phyloP scores from a whole-genome alignment of 495 filamentous ascomycete species.

The Penicillium fimorum region DNA sequence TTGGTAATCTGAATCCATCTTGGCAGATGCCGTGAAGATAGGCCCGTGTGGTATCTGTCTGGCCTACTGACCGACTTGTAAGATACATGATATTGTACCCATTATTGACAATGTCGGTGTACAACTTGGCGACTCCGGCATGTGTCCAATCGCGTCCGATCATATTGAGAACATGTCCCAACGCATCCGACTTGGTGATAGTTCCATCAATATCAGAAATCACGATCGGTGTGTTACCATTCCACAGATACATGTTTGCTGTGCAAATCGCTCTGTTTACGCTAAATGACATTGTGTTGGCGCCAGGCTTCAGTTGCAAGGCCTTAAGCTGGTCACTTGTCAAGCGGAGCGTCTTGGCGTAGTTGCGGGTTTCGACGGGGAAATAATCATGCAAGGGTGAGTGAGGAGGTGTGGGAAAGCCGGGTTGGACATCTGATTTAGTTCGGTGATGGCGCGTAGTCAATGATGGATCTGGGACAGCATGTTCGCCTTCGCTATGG shows the following conservation, averaged over 20 bases:
- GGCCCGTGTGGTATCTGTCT: conserved; percentile 84
- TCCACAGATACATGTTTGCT: conserved; percentile 92
- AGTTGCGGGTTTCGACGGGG: conserved; percentile 71
- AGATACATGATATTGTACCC: conserved; percentile 99
- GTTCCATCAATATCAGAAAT: conserved; percentile 99
- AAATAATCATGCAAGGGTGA: conserved; percentile 61
- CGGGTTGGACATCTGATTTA: conserved; percentile 68
- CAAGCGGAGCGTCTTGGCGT: conserved; percentile 94
- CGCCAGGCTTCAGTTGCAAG: conserved; percentile 74
- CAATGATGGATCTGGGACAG: conserved; percentile 36
- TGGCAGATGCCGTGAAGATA: conserved; percentile 91
- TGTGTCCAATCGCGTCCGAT: conserved; percentile 99
- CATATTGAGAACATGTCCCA: conserved; percentile 97
- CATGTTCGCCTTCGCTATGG: conserved; percentile 73
- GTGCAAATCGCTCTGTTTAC: conserved; percentile 91
- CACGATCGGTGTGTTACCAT: conserved; percentile 82
- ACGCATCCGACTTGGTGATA: conserved; percentile 96
- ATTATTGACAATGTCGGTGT: conserved; percentile 91
- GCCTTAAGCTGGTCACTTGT: conserved; percentile 94
- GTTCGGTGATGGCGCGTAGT: conserved; percentile 51
- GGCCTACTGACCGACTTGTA: conserved; percentile 89
- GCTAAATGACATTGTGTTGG: conserved; percentile 92
- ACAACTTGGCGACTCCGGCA: conserved; percentile 91
- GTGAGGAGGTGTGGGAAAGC: conserved; percentile 71
- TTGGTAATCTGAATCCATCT: conserved; percentile 80